Evolutionary conservation across 306 rosid species (phyloP).

Genomic region (Malus sieversii): DNA sequence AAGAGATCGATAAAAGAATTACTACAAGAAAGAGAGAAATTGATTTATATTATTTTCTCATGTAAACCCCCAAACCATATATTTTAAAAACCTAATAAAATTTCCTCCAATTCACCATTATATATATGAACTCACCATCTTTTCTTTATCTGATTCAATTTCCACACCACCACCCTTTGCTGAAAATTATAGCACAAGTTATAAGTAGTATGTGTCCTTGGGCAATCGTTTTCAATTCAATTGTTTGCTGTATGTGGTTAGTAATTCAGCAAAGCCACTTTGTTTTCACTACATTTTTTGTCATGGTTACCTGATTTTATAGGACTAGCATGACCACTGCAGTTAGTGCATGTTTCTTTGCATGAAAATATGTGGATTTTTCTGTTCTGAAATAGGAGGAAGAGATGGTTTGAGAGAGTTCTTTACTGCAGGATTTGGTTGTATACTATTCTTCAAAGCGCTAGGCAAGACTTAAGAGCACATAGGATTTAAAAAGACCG

Average conservation of each 20-base stretch:
- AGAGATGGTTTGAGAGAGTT: neutral
- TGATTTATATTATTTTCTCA: constrained; percentile 35
- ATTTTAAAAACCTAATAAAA: constrained; percentile 24
- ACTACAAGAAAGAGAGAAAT: constrained; percentile 15
- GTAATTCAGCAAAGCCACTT: neutral
- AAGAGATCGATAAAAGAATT: constrained; percentile 2
- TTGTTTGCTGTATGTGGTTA: neutral
- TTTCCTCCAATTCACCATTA: constrained; percentile 12
- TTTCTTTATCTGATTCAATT: neutral
- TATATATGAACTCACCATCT: neutral
- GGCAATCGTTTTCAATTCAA: neutral
- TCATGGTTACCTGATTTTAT: neutral
- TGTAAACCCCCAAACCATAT: constrained; percentile 61
- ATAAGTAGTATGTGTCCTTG: neutral
- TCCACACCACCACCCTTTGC: neutral
- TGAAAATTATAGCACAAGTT: neutral
- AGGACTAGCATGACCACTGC: neutral
- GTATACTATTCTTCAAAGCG: neutral
- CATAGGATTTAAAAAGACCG: too few relatives aligned
- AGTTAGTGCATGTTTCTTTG: neutral
- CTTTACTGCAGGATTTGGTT: neutral
- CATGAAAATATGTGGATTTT: neutral
- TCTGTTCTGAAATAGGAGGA: neutral
- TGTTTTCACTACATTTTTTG: neutral
- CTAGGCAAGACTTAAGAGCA: neutral